These are phyloP conservation scores for Tuber calosporum DNA, from an alignment of 495 filamentous ascomycete genomes.

Conservation along the genomic window DNA sequence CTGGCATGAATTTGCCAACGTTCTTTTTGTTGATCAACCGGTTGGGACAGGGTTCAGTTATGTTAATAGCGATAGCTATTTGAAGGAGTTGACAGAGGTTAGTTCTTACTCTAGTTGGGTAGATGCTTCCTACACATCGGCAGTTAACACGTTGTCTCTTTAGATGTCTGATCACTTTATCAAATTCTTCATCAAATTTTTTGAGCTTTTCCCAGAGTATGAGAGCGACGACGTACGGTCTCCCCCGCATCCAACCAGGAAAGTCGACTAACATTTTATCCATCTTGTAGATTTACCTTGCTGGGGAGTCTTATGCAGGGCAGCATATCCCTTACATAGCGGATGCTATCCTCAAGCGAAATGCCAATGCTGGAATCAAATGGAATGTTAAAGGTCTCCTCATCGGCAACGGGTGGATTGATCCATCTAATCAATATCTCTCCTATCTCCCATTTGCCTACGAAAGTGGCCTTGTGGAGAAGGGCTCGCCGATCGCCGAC, in stretches of 20 bases:
- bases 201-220: slow-evolving; percentile 82
- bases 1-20: slow-evolving; percentile 95
- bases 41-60: slow-evolving; percentile 96
- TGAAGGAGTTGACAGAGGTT: slow-evolving; percentile 68
- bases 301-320: slow-evolving; percentile 93
- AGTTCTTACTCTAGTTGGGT: neutral
- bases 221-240: slow-evolving; percentile 79
- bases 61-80: slow-evolving; percentile 74
- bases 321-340: slow-evolving; percentile 97
- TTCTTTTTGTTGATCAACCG: slow-evolving; percentile 94
- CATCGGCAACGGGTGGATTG: slow-evolving; percentile 97
- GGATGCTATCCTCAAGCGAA: slow-evolving; percentile 75
- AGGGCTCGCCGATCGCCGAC: slow-evolving; percentile 57
- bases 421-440: slow-evolving; percentile 81
- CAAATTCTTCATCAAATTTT: slow-evolving; percentile 83
- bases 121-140: neutral
- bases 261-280: slow-evolving; percentile 39
- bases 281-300: slow-evolving; percentile 69
- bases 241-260: slow-evolving; percentile 5
- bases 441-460: slow-evolving; percentile 75
- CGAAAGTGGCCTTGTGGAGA: slow-evolving; percentile 61
- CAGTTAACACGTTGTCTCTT: slow-evolving; percentile 5
- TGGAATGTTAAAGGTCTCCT: slow-evolving; percentile 86
- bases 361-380: slow-evolving; percentile 46
- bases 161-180: slow-evolving; percentile 82